These are phyloP conservation scores for Ajuga chamaepitys DNA, from an alignment of 257 asterid species.

Conservation along the genomic window DNA sequence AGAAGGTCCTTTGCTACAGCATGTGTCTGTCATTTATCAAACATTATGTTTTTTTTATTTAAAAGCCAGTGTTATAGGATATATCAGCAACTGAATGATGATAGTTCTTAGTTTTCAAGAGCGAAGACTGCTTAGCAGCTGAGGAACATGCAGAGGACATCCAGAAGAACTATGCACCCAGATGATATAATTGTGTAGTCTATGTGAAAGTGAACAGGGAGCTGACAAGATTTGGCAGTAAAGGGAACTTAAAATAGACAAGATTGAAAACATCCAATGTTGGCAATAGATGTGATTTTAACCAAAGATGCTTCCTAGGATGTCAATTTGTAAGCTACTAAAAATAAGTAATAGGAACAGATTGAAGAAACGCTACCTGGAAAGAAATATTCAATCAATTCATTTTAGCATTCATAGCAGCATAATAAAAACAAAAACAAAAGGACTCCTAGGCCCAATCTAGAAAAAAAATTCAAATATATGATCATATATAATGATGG, in stretches of 20 bases:
- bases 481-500: neutral
- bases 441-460: neutral
- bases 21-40: slow-evolving; percentile 57
- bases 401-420: neutral
- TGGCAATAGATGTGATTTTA: neutral
- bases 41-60: too few relatives aligned
- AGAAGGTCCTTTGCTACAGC: slow-evolving; percentile 83
- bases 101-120: neutral
- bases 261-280: neutral
- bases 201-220: neutral
- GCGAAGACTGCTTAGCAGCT: neutral
- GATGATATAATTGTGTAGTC: neutral
- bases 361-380: neutral
- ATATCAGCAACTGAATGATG: neutral
- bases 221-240: neutral
- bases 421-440: neutral
- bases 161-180: neutral
- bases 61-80: neutral
- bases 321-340: neutral
- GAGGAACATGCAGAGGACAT: neutral
- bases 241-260: neutral
- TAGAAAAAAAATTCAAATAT: neutral
- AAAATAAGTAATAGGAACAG: neutral
- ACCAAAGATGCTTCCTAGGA: neutral
- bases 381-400: neutral